Evolutionary conservation across 768 basidiomycete species (phyloP), one percentile per base, ranked within the genome.

Genomic region (Leucosporidium creatinivorum): DNA sequence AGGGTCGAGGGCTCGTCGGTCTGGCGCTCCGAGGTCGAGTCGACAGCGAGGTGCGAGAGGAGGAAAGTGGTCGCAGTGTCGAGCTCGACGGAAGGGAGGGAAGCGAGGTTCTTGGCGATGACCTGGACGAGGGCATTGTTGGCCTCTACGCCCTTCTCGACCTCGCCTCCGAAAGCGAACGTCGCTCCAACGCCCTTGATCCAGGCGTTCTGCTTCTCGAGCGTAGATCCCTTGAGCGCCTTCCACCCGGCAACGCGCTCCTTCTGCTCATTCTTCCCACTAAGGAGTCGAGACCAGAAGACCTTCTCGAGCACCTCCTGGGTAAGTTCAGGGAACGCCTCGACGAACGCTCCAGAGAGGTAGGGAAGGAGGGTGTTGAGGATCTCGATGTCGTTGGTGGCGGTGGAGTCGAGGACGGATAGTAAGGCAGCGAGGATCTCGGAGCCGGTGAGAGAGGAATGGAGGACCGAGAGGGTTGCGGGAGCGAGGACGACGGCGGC

Each of bases 401-500:
- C n/a, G 62, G 25, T 30, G 49, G 51, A 25, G 39, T 65, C 65
- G 58, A 76, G 31, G 47, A 75, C 61, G 31, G 65, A 54, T 33
- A 57, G 48, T 47, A 78, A 56, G 4, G 76, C 69, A 17, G 62
- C 61, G 52, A 79, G 60, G 60, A 77, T 65, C 26, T 74, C 72
- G 2, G 66, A 66, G 2, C 65, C 62, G 12, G 60, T 30, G 30
- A 79, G 61, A 19, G 8, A 25, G 25, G 73, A 58, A 1, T 84
- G 81, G 4, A 84, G 77, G 54, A 88, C 80, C 6, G 44, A 26
- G 25, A 10, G 56, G 1, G 33, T 4, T 50, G 30, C 39, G 2
- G 81, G 78, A 2, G 80, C 80, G 77, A 93, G 93, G 13, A 96
- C 80, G 0, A 82, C 83, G 55, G 86, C 81, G 18, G 93, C 77